Evolutionary conservation across 495 filamentous ascomycete species (phyloP), one percentile per base, ranked within the genome.

Genomic region (Lentithecium fluviatile): DNA sequence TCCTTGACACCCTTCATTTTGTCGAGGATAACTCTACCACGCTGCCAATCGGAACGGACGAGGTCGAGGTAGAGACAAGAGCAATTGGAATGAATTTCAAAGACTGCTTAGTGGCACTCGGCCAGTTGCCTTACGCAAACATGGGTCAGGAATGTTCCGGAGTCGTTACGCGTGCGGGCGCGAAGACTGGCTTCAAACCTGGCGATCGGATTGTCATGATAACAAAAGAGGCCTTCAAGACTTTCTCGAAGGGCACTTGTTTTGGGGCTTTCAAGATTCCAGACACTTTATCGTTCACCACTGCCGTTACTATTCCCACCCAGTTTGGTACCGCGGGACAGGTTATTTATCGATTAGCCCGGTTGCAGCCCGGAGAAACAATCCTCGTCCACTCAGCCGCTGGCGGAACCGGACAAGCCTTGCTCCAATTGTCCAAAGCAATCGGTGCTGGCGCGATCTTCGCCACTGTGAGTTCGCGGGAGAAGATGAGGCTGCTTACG

Each of bases 381-480:
- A 65, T 81, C 4, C 70, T 82, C 0, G 77, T 81, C 36, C 77
- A 78, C 48, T 65, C 74, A 11, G 77, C 71, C 0, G 67, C 76
- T 3, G 78, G 80, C 6, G 78, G 71, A 4, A 70, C 76, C 11
- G 79, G 79, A 4, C 70, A 77, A 52, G 74, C 74, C 20, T 68
- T 71, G 2, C 73, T 80, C 20, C 67, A 73, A 40, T 37, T 79
- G 20, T 70, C 73, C 3, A 66, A 66, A 29, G 50, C 64, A 37
- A 51, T 73, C 17, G 72, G 71, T 13, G 75, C 73, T 0, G 29
- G 29, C 29, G 56, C 70, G 21, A 71, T 78, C 8, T 77, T 67
- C 59, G 60, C 69, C 1, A 74, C 60, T 10, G 60, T 64, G 6
- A 54, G 69, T 4, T 55, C 60, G 15, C 20, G 37, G 6, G 42